phyloP scores from a whole-genome alignment of 2,329 filamentous ascomycete genomes.

The Alternaria viburni region DNA sequence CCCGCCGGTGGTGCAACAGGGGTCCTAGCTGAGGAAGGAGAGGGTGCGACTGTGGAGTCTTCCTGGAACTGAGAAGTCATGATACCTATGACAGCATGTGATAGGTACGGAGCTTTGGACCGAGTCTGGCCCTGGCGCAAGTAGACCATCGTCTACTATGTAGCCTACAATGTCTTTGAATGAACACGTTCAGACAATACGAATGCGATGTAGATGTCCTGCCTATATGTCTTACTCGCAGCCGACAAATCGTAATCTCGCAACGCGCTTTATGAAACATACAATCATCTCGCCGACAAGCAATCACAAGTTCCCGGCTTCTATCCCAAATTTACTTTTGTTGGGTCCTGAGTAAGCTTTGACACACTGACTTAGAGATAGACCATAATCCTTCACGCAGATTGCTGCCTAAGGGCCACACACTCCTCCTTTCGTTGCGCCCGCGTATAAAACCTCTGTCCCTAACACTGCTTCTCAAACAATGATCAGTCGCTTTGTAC shows the following conservation, averaged over 20 bases:
- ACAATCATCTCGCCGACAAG: too few relatives aligned
- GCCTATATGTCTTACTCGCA: neutral
- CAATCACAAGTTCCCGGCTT: neutral
- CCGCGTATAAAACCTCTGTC: neutral
- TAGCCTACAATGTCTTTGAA: neutral
- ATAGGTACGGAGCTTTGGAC: too few relatives aligned
- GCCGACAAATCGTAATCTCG: neutral
- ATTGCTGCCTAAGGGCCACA: neutral
- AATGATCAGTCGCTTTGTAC: neutral
- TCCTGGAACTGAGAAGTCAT: too few relatives aligned
- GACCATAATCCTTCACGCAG: neutral
- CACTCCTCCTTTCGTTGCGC: neutral
- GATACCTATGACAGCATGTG: too few relatives aligned
- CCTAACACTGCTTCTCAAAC: rapidly evolving
- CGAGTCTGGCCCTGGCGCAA: neutral
- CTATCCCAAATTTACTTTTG: neutral
- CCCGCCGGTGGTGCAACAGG: too few relatives aligned
- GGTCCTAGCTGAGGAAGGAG: too few relatives aligned
- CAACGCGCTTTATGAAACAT: neutral
- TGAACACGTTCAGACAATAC: neutral
- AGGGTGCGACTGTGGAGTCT: too few relatives aligned
- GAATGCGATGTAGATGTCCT: neutral
- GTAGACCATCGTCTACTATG: neutral
- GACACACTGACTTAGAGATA: neutral
- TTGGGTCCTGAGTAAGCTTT: neutral